Evolutionary conservation across 495 filamentous ascomycete genomes (phyloP), one percentile per base, ranked within the genome.

Genomic region (Neurospora sublineolata): DNA sequence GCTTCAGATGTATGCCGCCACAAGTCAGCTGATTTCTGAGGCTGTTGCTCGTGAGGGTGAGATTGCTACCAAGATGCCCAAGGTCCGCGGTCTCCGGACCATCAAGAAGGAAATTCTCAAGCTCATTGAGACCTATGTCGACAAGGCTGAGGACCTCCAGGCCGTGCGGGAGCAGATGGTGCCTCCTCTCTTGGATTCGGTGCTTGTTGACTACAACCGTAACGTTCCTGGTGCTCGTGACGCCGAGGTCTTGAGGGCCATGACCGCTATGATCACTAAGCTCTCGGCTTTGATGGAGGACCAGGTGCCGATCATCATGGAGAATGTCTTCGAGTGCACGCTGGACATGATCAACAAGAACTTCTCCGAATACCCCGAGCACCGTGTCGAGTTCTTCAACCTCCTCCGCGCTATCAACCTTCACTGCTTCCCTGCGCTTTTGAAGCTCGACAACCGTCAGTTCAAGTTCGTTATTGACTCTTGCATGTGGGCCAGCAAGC

Each of bases 301-400:
- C 78, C 96, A 98, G 81, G 93, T 99, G 3, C 93, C 94, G 0
- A 89, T 89, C 58, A 97, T 98, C 79, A 97, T 99, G 93, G 94
- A 98, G 78, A 95, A 94, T 77, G 93, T 99, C 23, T 99, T 99
- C 79, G 94, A 97, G 80, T 98, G 95, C 83, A 99, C 95, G 9
- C 84, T 99, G 46, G 92, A 97, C 74, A 99, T 99, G 95, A 98
- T 99, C 84, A 99, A 98, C 87, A 99, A 98, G 82, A 94, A 99
- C 78, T 99, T 98, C 83, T 96, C 97, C 67, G 95, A 99, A 79
- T 99, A 96, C 80, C 95, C 95, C 0, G 95, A 99, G 78, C 95
- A 98, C 77, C 90, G 95, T 46, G 95, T 99, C 4, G 94, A 97
- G 80, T 99, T 99, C 80, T 99, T 98, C 87, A 96, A 95, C 80